A percentile compares a stretch with the other conserved stretches of the same genome.
Conservation (phyloP, 306 rosid species). For the Cicer yamashitae region DNA sequence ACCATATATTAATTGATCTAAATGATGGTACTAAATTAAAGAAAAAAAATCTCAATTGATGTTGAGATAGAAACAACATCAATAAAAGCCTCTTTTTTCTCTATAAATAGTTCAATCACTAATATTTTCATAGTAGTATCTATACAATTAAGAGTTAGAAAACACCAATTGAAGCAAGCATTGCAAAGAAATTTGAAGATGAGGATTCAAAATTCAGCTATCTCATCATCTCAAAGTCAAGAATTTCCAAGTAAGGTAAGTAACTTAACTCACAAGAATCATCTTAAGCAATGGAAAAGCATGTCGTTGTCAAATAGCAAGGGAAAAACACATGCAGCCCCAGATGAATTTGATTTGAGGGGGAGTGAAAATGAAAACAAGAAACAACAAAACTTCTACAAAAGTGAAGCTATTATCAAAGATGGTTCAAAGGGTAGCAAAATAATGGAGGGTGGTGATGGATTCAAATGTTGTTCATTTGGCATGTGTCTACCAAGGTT, state of each 20-base stretch:
- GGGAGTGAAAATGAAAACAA: conserved; percentile 39
- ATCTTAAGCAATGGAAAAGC: conserved; percentile 47
- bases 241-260: conserved; percentile 45
- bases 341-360: conserved; percentile 65
- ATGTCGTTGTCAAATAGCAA: conserved; percentile 55
- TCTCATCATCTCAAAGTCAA: conserved; percentile 55
- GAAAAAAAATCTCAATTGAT: conserved; percentile 35
- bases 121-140: conserved; percentile 19
- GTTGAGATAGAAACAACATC: conserved; percentile 24
- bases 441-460: conserved; percentile 36
- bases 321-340: conserved; percentile 49
- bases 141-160: background rate
- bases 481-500: conserved; percentile 74
- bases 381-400: conserved; percentile 30
- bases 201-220: conserved; percentile 51
- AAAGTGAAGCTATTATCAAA: background rate
- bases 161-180: background rate
- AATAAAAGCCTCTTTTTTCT: background rate
- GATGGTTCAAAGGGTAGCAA: conserved; percentile 28
- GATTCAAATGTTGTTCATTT: conserved; percentile 61
- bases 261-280: conserved; percentile 36
- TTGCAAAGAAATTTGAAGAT: conserved; percentile 13
- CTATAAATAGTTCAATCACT: conserved; percentile 41
- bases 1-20: conserved; percentile 16
- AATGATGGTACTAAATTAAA: background rate